Evolutionary conservation across 176 grass and related monocot species (phyloP), one percentile per base, ranked within the genome.

Genomic region (Dactylis glomerata): DNA sequence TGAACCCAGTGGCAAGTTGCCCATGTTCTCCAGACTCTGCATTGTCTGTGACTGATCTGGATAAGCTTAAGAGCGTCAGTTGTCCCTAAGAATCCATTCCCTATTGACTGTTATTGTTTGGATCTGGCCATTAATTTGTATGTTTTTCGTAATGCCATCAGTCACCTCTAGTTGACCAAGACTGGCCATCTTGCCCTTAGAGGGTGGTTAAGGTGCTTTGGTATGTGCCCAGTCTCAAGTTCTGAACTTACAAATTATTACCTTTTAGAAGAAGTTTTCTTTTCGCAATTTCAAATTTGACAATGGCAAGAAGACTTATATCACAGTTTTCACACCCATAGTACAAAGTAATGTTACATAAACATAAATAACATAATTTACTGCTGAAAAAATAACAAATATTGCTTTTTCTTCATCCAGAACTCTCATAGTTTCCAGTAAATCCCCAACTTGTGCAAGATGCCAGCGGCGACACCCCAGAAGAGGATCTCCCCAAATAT

Each of bases 401-500:
- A 54, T 42, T 75, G 6, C 13, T 40, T 41, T 49, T 44, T 31
- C 30, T 22, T 30, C 6, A 78, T 61, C 42, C 33, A 42, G 69
- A 72, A 64, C 3, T 8, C 49, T 90, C 84, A 90, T 31, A 90
- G 56, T 83, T 90, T 90, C 88, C 88, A 90, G 26, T 90, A 94
- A 50, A 94, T 94, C 26, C 90, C 70, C 26, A 92, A 8, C 19
- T 89, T 85, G 76, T 94, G 90, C 79, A 92, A 68, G 76, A 92
- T 69, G 4, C 90, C 92, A 61, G 92, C 86, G 10, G 70, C 37
- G 10, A 92, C 78, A 64, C 81, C 70, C 92, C 87, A 94, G 59
- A 94, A 94, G 30, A 94, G 51, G 75, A 94, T 94, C 70, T 94
- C 90, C 54, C 90, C 90, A 86, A 92, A 92, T 46, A 94, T 77